Evolutionary conservation across 306 rosid species (phyloP), one percentile per base, ranked within the genome.

Genomic region (Lablab purpureus): DNA sequence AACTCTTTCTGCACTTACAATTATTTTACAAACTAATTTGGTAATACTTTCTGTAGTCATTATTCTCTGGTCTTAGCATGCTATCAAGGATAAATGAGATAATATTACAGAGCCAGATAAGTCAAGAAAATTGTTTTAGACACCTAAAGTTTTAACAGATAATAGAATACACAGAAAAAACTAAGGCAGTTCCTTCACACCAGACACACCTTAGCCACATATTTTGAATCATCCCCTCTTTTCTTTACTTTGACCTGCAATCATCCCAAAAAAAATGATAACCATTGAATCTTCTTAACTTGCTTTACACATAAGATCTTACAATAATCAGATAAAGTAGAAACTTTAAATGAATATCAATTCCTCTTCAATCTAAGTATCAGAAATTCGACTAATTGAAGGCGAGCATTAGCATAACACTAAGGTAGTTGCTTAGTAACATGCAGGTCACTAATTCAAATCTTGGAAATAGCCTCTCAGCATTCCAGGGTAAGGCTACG

Each of bases 201-300:
- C 71, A 83, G n/a, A 79, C 84, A 56, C 81, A 95, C 99, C 98
- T 93, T 93, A 69, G 99, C 99, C 70, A 93, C 99, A 80, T 91
- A 95, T 86, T 93, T 95, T 63, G 94, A 91, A 83, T 95, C 97
- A 83, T 95, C 99, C 54, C 99, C 99, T 84, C 99, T 91, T 87
- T 87, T 91, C 88, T 95, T 95, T 78, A 95, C 96, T 89, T 95
- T 95, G 50, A 95, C 99, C 99, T 95, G 89, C 79, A 83, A 71
- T 69, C 45, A 74, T 74, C 64, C 49, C 77, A 55, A 25, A 58
- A 49, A 32, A 40, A 18, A 80, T 6, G n/a, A 76, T 46, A 68
- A 56, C 18, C 72, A 71, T 21, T 47, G 68, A 73, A 65, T 70
- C 41, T 25, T 46, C 37, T 52, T 52, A 71, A 64, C 71, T 71